phyloP scores from a whole-genome alignment of 495 filamentous ascomycete genomes.

The Extremus antarcticus region DNA sequence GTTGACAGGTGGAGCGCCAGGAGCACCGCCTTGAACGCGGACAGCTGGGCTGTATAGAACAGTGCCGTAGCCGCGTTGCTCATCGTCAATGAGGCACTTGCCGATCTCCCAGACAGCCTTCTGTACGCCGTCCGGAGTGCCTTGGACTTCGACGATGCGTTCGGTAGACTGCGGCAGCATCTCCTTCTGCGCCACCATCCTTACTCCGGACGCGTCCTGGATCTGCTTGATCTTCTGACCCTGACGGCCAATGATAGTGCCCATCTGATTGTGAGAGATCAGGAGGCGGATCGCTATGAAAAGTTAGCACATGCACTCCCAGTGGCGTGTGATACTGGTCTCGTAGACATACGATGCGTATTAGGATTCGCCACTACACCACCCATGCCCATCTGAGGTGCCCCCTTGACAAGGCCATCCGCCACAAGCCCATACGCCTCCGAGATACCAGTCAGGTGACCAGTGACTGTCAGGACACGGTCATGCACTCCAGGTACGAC shows the following conservation, averaged over 20 bases:
- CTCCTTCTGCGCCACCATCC: constrained; percentile 98
- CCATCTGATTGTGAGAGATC: constrained; percentile 99
- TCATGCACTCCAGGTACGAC: constrained; percentile 95
- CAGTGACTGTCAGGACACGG: constrained; percentile 89
- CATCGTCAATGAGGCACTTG: constrained; percentile 96
- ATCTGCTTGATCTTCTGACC: constrained; percentile 99
- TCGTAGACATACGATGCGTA: constrained; percentile 71
- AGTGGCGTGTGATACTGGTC: background rate
- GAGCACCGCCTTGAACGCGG: constrained; percentile 48
- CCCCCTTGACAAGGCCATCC: constrained; percentile 80
- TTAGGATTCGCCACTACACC: constrained; percentile 72
- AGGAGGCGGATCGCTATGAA: constrained; percentile 79
- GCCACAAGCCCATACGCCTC: constrained; percentile 90
- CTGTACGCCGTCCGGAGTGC: constrained; percentile 85
- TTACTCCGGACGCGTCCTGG: constrained; percentile 89
- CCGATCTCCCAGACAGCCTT: constrained; percentile 97
- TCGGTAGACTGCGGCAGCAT: constrained; percentile 99
- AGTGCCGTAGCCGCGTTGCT: constrained; percentile 90
- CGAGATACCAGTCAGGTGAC: constrained; percentile 71
- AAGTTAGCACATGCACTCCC: constrained; percentile 24
- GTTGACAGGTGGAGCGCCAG: constrained; percentile 42
- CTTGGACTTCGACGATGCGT: constrained; percentile 91
- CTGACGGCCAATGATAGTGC: constrained; percentile 92
- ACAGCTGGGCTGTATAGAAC: constrained; percentile 94
- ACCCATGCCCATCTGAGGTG: constrained; percentile 89